Evolutionary conservation across 2,329 filamentous ascomycete species (phyloP).

Genomic region (Arachnopeziza araneosa): DNA sequence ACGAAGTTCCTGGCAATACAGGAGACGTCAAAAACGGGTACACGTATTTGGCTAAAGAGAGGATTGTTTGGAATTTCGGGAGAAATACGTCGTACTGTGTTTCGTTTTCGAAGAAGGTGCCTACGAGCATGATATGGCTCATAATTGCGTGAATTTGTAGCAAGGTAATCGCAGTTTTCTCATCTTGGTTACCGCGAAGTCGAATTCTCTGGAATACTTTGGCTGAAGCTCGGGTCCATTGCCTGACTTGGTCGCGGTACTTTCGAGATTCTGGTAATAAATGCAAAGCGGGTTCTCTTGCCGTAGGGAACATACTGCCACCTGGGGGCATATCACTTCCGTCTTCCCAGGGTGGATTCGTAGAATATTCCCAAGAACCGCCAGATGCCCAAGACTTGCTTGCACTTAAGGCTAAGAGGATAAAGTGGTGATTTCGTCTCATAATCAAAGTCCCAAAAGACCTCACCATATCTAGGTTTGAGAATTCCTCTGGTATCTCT

Average conservation of each 20-base stretch:
- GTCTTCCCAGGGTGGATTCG: constrained; percentile 2
- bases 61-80: constrained; percentile 4
- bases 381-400: neutral
- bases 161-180: constrained; percentile 5
- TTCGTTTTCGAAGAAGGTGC: constrained; percentile 5
- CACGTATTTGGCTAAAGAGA: constrained; percentile 2
- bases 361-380: neutral
- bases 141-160: constrained; percentile 6
- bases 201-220: neutral
- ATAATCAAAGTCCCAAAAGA: neutral
- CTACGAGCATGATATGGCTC: constrained; percentile 10
- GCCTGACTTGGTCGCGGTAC: constrained; percentile 7
- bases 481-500: constrained; percentile 3
- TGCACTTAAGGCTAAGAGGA: neutral
- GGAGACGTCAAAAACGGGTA: constrained; percentile 2
- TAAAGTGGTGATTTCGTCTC: constrained; percentile 11
- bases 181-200: constrained; percentile 1
- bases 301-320: constrained; percentile 5
- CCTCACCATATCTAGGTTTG: neutral
- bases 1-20: neutral
- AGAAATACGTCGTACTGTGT: constrained; percentile 7
- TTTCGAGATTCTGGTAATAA: constrained; percentile 1
- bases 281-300: constrained; percentile 6
- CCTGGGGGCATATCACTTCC: constrained; percentile 6
- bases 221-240: constrained; percentile 2